These are phyloP conservation scores for Fusarium solani-melongenae DNA, from an alignment of 2,329 filamentous ascomycete species.

Conservation along the genomic window DNA sequence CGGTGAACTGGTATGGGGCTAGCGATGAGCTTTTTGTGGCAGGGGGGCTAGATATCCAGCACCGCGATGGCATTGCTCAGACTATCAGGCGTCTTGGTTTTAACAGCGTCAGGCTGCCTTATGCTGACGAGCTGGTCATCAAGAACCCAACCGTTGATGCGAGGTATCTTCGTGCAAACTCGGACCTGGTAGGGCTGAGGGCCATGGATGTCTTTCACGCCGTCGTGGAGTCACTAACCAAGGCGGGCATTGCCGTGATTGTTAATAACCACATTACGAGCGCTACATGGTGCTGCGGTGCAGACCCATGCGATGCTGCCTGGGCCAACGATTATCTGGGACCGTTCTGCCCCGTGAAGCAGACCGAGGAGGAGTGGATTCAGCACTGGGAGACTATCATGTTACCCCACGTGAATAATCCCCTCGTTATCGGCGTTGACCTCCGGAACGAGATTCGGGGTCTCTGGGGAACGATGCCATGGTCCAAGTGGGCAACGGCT, in stretches of 20 bases:
- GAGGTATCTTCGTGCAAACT: conserved; percentile 65
- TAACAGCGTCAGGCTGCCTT: conserved; percentile 76
- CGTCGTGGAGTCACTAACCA: conserved; percentile 68
- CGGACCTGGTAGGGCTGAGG: conserved; percentile 65
- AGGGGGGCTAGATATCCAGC: conserved; percentile 71
- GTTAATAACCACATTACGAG: conserved; percentile 78
- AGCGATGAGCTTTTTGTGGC: conserved; percentile 74
- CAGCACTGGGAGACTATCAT: conserved; percentile 74
- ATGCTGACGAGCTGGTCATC: conserved; percentile 75
- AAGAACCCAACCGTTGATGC: conserved; percentile 66
- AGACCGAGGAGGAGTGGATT: conserved; percentile 75
- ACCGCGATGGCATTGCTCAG: conserved; percentile 69
- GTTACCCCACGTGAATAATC: conserved; percentile 66
- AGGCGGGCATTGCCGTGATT: conserved; percentile 72
- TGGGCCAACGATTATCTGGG: conserved; percentile 75
- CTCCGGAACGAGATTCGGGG: conserved; percentile 77
- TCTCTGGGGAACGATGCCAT: conserved; percentile 75
- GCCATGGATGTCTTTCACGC: conserved; percentile 72
- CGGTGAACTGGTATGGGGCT: conserved; percentile 78
- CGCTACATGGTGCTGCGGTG: conserved; percentile 76
- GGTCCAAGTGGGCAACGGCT: conserved; percentile 71
- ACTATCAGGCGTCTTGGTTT: conserved; percentile 72
- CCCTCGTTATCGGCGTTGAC: conserved; percentile 73
- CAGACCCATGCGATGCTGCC: conserved; percentile 73
- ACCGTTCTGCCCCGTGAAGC: conserved; percentile 67